These are phyloP conservation scores for Collybia nuda DNA, from an alignment of 768 basidiomycete species.

Conservation along the genomic window DNA sequence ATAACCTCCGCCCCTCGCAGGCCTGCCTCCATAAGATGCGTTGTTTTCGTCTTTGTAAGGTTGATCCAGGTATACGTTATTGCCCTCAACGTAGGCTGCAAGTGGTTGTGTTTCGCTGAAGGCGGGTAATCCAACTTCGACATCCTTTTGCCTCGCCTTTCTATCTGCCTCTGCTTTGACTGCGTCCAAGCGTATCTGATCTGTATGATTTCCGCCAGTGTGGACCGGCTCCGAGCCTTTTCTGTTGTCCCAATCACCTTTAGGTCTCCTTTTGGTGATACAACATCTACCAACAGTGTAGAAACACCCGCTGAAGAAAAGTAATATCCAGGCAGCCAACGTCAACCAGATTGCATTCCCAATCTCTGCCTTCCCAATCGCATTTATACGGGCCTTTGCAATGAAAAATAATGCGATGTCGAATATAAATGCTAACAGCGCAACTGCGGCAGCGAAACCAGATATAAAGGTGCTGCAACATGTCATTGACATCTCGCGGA, in stretches of 20 bases:
- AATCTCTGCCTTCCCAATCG: constrained; percentile 74
- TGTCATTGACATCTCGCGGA: constrained; percentile 83
- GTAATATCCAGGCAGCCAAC: constrained; percentile 78
- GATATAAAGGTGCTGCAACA: constrained; percentile 82
- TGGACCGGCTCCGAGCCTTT: constrained; percentile 26
- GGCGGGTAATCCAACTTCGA: constrained; percentile 71
- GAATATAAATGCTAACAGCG: constrained; percentile 88
- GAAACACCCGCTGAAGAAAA: constrained; percentile 91
- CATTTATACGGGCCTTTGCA: constrained; percentile 81
- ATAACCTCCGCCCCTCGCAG: constrained; percentile 30
- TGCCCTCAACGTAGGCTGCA: constrained; percentile 55
- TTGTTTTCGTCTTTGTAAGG: constrained; percentile 27
- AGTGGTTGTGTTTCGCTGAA: constrained; percentile 78
- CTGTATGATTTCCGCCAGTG: constrained; percentile 40
- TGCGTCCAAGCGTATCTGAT: constrained; percentile 78
- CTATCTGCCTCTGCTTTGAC: constrained; percentile 86
- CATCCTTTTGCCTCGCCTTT: constrained; percentile 60
- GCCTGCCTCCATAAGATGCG: constrained; percentile 27
- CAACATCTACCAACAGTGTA: constrained; percentile 86
- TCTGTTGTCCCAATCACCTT: constrained; percentile 35
- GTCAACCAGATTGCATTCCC: constrained; percentile 94
- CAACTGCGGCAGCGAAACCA: constrained; percentile 74
- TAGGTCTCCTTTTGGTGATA: constrained; percentile 51
- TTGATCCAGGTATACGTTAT: constrained; percentile 57
- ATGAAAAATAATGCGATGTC: constrained; percentile 91